Base-by-base conservation (phyloP, 2,329 filamentous ascomycete species). In the Fusarium sp. region DNA sequence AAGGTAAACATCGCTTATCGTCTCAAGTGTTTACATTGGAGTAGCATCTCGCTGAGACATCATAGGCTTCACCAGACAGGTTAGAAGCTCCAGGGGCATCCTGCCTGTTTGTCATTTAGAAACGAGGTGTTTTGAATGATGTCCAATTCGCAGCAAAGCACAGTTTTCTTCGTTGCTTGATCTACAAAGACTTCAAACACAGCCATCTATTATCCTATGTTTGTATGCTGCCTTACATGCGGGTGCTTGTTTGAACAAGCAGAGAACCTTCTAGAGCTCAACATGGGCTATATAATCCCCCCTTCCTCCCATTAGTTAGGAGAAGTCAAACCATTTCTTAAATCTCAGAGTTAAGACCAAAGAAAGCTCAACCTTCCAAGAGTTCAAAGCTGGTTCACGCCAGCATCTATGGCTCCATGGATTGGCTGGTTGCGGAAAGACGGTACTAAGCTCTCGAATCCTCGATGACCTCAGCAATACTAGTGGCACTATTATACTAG, bases 221-320 rank as follows among this genome's bases (percentile, higher is more conserved):
- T 50, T 33, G 30, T 23, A 15, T 19, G 47, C 16, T 50, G n/a
- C 47, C 30, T 50, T 19, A 3, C 2, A 33, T 33, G 16, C 15
- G 5, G 11, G 8, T 19, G 21, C 16, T n/a, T 32, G n/a, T 23
- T 19, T 23, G 21, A 19, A 15, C 23, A 12, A 28, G 10, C 13
- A 18, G 13, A 28, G 33, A 37, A 28, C 10, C 50, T 38, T 28
- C 33, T 5, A n/a, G 33, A 38, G 32, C 5, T 25, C 23, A 16
- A 2, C 3, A 9, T 37, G 13, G 10, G 2, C 19, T 28, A 28
- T 38, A 28, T 37, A 38, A n/a, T 1, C 1, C 23, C 12, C 21
- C 2, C 3, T 13, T 16, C 10, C 3, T 37, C 19, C 13, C 13
- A 18, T 9, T 2, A 7, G 2, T n/a, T 1, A 13, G 7, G 0